Base-by-base conservation (phyloP, 169 alveolate genomes). In the Ichthyophthirius multifiliis region DNA sequence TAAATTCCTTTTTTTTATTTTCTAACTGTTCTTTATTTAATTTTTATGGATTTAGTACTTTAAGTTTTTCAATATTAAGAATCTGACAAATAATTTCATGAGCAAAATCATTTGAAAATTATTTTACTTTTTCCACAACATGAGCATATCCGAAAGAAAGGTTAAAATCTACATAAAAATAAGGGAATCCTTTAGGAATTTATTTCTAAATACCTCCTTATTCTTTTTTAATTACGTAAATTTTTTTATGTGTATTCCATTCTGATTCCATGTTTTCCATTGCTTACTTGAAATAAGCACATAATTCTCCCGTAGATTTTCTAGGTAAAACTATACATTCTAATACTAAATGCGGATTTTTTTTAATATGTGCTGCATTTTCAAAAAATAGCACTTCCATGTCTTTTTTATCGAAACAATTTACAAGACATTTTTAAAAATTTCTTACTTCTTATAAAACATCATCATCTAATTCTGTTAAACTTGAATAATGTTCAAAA, bases 281-380 rank as follows among this genome's bases (percentile, higher is more conserved):
- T 20, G 77, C 77, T 48, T 67, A 7, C 39, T 55, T 48, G 43
- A 81, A 73, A 48, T 81, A 81, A 15, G 55, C n/a, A n/a, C 44
- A 43, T 23, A 55, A n/a, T 71, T 81, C 55, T 5, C 77, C 76
- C 4, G 63, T 48, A 12, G 63, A 18, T 16, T 43, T 44, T 18
- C 75, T 65, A n/a, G 86, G 86, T 3, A 73, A 37, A 31, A 76
- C 80, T 13, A 81, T 76, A 81, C 86, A 81, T 55, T 81, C 86
- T n/a, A 81, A 37, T 67, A 67, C 77, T 3, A 71, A 67, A 43
- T 81, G 86, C 46, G 85, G 85, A 5, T 65, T 9, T 20, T 63
- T 31, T 27, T 46, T 71, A 27, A 73, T 39, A 15, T 81, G 67
- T 7, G 30, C 65, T 16, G 86, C 75, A 74, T 81, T 81, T 5